These are phyloP conservation scores for Platanus orientalis DNA, from an alignment of 164 flowering plant genomes.

Conservation along the genomic window DNA sequence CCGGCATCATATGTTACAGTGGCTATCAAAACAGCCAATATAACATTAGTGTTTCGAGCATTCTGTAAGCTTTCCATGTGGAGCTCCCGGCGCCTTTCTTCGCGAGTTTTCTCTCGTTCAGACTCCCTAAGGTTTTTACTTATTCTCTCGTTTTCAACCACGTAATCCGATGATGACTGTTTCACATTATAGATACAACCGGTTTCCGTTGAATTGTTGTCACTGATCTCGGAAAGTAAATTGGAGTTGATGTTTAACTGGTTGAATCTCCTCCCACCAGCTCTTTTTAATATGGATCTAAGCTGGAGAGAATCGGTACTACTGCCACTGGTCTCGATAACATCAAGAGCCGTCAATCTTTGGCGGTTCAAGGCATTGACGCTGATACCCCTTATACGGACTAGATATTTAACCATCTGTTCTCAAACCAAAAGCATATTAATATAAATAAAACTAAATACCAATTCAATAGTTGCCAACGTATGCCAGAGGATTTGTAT, in stretches of 20 bases:
- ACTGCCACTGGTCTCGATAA: conserved; percentile 38
- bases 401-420: conserved; percentile 43
- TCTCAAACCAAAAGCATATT: no score
- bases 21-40: conserved; percentile 54
- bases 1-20: conserved; percentile 55
- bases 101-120: conserved; percentile 6
- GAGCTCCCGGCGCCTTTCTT: conserved; percentile 24
- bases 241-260: no score
- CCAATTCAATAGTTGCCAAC: no score
- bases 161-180: no score
- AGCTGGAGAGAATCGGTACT: conserved; percentile 43
- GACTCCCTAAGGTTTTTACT: no score
- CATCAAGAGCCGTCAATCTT: conserved; percentile 51
- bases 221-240: no score
- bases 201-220: conserved; percentile 14
- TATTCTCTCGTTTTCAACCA: no score
- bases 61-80: conserved; percentile 47
- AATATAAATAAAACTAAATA: no score
- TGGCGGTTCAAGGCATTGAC: conserved; percentile 43
- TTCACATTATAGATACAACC: no score
- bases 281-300: conserved; percentile 29
- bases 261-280: conserved; percentile 43
- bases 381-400: conserved; percentile 28
- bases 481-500: no score
- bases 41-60: conserved; percentile 44